Conservation (phyloP, 345 rosid species). For the Eucalyptus erythrocorys region DNA sequence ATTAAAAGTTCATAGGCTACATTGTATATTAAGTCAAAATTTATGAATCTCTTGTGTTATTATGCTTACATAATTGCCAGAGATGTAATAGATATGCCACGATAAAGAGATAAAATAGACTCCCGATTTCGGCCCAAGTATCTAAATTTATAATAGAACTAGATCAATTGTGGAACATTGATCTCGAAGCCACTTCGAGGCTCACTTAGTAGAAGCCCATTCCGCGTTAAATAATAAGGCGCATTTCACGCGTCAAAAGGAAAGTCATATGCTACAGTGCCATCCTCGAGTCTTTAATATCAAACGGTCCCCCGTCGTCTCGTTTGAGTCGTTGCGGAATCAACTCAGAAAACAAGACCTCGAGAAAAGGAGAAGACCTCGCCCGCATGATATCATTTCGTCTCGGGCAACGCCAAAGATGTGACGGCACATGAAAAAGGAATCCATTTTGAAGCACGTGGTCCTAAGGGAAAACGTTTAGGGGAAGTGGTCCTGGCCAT, state of each 20-base stretch:
- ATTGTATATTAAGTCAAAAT: too few species aligned
- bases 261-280: not conserved
- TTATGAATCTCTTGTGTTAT: fast-evolving
- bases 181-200: not conserved
- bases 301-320: not conserved
- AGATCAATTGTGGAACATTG: not conserved
- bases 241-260: not conserved
- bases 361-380: not conserved
- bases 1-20: fast-evolving
- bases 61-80: too few species aligned
- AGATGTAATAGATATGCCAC: not conserved
- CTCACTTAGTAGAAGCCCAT: not conserved
- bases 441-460: not conserved
- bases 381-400: not conserved
- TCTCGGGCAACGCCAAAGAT: not conserved
- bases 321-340: not conserved
- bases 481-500: not conserved
- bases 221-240: not conserved
- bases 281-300: not conserved
- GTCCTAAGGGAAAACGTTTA: not conserved
- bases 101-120: fast-evolving
- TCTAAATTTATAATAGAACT: not conserved
- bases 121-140: not conserved
- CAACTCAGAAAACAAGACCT: not conserved
- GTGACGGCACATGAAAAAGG: not conserved